Evolutionary conservation across 768 basidiomycete genomes (phyloP).

Genomic region (Mycena vitilis): DNA sequence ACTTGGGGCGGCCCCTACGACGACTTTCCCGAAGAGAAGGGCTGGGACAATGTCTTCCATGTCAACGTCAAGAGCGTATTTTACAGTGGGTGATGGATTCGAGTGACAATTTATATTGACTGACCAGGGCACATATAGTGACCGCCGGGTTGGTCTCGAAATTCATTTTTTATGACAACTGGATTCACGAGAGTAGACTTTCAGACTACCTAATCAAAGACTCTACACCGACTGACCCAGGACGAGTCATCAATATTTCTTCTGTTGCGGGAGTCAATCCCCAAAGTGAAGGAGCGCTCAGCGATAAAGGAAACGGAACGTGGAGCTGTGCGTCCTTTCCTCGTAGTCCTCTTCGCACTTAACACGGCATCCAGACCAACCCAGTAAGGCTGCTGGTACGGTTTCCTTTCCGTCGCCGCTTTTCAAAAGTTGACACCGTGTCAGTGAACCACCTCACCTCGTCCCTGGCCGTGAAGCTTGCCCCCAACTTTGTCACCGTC

Average conservation of each 20-base stretch:
- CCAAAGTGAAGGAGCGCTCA: conserved; percentile 60
- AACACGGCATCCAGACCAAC: conserved; percentile 62
- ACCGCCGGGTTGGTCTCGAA: conserved; percentile 57
- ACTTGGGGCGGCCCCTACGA: conserved; percentile 81
- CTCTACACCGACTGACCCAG: conserved; percentile 72
- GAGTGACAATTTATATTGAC: background rate
- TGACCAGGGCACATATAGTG: conserved; percentile 49
- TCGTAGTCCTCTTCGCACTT: conserved; percentile 5
- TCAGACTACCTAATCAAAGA: conserved; percentile 75
- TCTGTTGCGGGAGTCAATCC: conserved; percentile 73
- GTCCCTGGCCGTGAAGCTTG: conserved; percentile 75
- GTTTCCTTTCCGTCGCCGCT: conserved; percentile 2
- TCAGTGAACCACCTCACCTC: conserved; percentile 84
- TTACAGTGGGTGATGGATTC: conserved; percentile 64
- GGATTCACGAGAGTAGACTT: conserved; percentile 48
- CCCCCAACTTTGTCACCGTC: conserved; percentile 74
- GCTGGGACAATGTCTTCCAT: conserved; percentile 87
- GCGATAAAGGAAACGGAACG: conserved; percentile 68
- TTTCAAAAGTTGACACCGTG: background rate
- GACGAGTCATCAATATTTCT: conserved; percentile 85
- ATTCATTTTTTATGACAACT: background rate
- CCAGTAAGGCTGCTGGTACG: conserved; percentile 85
- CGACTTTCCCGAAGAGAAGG: conserved; percentile 81
- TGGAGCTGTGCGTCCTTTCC: conserved; percentile 78
- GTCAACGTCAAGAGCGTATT: conserved; percentile 90